Evolutionary conservation across 78 protist species (phyloP), one percentile per base, ranked within the genome.

Genomic region (Abeoforma whisleri): DNA sequence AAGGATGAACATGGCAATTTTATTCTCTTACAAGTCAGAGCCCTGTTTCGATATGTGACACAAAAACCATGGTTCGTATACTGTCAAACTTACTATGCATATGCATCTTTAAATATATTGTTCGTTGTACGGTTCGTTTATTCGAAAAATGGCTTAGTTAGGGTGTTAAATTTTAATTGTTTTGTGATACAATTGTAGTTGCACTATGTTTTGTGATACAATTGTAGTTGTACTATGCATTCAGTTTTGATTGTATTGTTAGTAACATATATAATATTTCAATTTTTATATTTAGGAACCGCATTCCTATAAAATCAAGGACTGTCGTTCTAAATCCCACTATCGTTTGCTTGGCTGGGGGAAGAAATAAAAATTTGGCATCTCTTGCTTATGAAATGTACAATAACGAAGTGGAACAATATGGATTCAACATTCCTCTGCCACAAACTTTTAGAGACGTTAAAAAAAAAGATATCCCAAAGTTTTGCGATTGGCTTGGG

Each of bases 61-160:
- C 88, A 87, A 87, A 19, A n/a, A 36, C 93, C 93, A 25, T 91
- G 93, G n/a, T n/a, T n/a, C n/a, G n/a, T n/a, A n/a, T n/a, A n/a
- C n/a, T n/a, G n/a, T n/a, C n/a, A n/a, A n/a, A n/a, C n/a, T n/a
- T n/a, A n/a, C n/a, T n/a, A n/a, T n/a, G n/a, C n/a, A n/a, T n/a
- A n/a, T n/a, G n/a, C n/a, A n/a, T n/a, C n/a, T n/a, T n/a, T n/a
- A n/a, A n/a, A n/a, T n/a, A n/a, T n/a, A n/a, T n/a, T n/a, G n/a
- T n/a, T n/a, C n/a, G n/a, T n/a, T n/a, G n/a, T n/a, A n/a, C n/a
- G n/a, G n/a, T n/a, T n/a, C n/a, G n/a, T n/a, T n/a, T n/a, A n/a
- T n/a, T n/a, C n/a, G n/a, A n/a, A n/a, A n/a, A n/a, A n/a, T n/a
- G n/a, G n/a, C n/a, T n/a, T n/a, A n/a, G n/a, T n/a, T n/a, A n/a